Evolutionary conservation across 1,139 yeast genomes (phyloP).

Genomic region (Kodamaea plutei): DNA sequence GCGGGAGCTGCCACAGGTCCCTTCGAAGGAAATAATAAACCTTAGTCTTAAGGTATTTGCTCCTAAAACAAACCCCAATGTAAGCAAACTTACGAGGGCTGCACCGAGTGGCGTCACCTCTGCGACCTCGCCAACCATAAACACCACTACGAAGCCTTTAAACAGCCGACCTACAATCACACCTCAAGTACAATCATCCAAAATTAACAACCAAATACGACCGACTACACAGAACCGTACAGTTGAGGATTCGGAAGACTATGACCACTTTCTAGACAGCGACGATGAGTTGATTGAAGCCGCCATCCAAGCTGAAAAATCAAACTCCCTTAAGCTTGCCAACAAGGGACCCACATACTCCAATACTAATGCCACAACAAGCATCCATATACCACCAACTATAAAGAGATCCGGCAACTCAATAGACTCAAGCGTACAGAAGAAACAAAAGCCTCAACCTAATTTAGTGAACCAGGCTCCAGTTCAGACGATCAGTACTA

Average conservation of each 20-base stretch:
- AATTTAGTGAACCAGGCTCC: not conserved
- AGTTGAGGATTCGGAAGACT: slow-evolving; percentile 6
- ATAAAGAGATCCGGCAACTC: slow-evolving; percentile 1
- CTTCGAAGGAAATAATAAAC: slow-evolving; percentile 6
- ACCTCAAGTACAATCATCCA: not conserved
- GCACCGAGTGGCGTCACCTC: no score
- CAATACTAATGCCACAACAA: no score
- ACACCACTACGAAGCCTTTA: no score
- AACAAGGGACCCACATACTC: no score
- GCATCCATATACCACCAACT: not conserved
- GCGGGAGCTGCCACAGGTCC: slow-evolving; percentile 10
- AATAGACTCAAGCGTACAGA: not conserved
- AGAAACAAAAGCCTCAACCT: not conserved
- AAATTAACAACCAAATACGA: not conserved
- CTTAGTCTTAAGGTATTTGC: slow-evolving; percentile 8
- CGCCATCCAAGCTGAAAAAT: slow-evolving; percentile 4
- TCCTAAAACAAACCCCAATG: not conserved
- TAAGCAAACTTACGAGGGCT: no score
- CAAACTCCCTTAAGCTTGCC: not conserved
- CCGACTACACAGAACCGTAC: not conserved
- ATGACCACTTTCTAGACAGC: slow-evolving; percentile 7
- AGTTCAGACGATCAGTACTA: no score
- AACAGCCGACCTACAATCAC: no score
- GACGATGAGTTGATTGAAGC: slow-evolving; percentile 8
- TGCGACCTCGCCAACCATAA: no score